Evolutionary conservation across 1,139 yeast genomes (phyloP), one percentile per base, ranked within the genome.

Genomic region (Yamadazyma siamensis): DNA sequence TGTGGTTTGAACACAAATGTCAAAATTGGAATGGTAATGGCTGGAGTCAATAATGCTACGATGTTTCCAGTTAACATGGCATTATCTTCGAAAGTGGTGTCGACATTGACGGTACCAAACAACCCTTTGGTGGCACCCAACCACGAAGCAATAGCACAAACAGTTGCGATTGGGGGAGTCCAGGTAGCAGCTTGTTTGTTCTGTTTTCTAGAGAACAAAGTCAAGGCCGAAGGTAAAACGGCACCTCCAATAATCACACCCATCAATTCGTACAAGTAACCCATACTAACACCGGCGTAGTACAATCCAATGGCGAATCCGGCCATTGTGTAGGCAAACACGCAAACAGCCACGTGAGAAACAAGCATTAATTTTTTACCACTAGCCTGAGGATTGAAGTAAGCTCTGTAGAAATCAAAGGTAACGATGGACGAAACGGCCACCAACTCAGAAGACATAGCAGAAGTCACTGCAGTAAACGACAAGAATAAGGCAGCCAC

Each of bases 31-130:
- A 80, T 65, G 36, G 80, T 65, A 13, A 88, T 55, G 20, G 74
- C 48, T n/a, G 96, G 95, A 2, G 88, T 72, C 33, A 79, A 66
- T 39, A 88, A 62, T 0, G 96, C 91, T 32, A 85, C 87, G 27
- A 85, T 77, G 50, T 86, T 87, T 36, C 96, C 96, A 3, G 84
- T 79, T 40, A 86, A 68, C 94, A 85, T 85, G 18, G 95, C 81
- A 52, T 82, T 72, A 52, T 85, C 91, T 41, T 71, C 72, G 40
- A 87, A 86, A 14, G 94, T 75, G 28, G 79, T 80, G 24, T 60
- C 74, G 29, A 84, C 78, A 19, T 73, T 75, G 26, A 80, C 61
- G 0, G 61, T 38, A 13, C 80, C 80, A 40, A 65, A 72, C 39
- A 71, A 55, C 13, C 63, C 61, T 49, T 74, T 75, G 27, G 87